These are phyloP conservation scores for Falciphora oryzae DNA, from an alignment of 2,329 filamentous ascomycete genomes.

Conservation along the genomic window DNA sequence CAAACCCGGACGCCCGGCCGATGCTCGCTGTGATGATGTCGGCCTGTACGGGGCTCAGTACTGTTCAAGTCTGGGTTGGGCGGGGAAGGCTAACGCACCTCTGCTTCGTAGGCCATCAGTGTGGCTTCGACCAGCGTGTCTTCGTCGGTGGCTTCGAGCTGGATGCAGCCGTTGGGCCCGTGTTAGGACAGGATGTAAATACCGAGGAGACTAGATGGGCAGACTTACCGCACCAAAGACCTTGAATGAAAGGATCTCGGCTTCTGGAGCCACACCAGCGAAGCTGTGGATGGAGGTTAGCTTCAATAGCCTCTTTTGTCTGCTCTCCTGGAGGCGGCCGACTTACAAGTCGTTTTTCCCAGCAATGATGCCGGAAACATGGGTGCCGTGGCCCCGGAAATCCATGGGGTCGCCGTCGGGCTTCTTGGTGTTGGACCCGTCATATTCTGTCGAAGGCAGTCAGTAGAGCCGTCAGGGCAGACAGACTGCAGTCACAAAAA, in stretches of 20 bases:
- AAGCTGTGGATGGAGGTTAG: conserved; percentile 12
- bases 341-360: conserved; percentile 13
- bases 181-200: no score
- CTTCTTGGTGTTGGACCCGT: background rate
- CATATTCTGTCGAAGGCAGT: background rate
- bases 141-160: conserved; percentile 19
- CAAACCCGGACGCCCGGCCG: conserved; percentile 26
- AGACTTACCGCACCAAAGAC: conserved; percentile 17
- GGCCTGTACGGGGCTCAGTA: conserved; percentile 11
- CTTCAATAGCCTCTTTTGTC: background rate
- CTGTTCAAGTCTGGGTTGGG: fast-evolving
- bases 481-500: background rate
- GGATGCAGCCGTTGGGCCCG: background rate
- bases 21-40: conserved; percentile 33
- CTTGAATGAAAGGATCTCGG: conserved; percentile 19
- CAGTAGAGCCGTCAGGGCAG: background rate
- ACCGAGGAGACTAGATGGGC: no score
- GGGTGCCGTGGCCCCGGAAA: conserved; percentile 19
- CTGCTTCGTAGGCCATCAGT: conserved; percentile 28
- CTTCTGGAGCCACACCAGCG: conserved; percentile 21
- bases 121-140: conserved; percentile 30
- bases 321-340: no score
- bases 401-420: conserved; percentile 22
- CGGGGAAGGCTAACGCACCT: conserved; percentile 14
- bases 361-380: conserved; percentile 22